These are phyloP conservation scores for Aureobasidium sp. DNA, from an alignment of 2,329 filamentous ascomycete species.

Conservation along the genomic window DNA sequence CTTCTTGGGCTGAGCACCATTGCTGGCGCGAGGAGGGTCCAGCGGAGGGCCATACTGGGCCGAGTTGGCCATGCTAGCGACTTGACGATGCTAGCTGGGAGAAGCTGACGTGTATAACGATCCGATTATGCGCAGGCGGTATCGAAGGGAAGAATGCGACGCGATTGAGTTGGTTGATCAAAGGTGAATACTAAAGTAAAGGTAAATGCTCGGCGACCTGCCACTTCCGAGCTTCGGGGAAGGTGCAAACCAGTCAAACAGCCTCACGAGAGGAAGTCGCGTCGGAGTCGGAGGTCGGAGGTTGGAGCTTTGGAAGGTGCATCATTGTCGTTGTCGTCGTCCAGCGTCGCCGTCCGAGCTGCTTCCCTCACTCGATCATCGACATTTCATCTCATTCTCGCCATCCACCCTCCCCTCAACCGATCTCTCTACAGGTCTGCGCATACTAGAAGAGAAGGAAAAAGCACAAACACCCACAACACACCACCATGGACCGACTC, in stretches of 20 bases:
- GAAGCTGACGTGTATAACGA: background rate
- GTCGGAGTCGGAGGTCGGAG: background rate
- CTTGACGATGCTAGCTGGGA: background rate
- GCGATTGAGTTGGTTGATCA: background rate
- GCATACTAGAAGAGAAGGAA: background rate
- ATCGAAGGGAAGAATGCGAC: background rate
- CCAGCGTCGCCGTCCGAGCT: slow-evolving; percentile 3
- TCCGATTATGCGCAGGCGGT: background rate
- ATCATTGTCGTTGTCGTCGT: background rate
- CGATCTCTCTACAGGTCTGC: background rate
- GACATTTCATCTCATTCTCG: background rate
- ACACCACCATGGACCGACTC: slow-evolving; percentile 71
- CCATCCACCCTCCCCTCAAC: background rate
- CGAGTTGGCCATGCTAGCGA: slow-evolving; percentile 40
- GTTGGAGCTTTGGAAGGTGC: background rate
- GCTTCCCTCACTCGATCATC: background rate
- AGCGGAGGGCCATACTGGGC: slow-evolving; percentile 43
- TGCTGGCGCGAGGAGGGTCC: slow-evolving; percentile 46
- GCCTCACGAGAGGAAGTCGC: background rate
- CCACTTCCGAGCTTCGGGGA: background rate
- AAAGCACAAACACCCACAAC: background rate
- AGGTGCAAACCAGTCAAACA: slow-evolving; percentile 2
- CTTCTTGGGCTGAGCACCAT: slow-evolving; percentile 60
- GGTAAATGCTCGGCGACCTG: background rate
- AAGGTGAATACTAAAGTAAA: background rate